Base-by-base conservation (phyloP, 108 stramenopile species). In the Phaeodactylum tricornutum region DNA sequence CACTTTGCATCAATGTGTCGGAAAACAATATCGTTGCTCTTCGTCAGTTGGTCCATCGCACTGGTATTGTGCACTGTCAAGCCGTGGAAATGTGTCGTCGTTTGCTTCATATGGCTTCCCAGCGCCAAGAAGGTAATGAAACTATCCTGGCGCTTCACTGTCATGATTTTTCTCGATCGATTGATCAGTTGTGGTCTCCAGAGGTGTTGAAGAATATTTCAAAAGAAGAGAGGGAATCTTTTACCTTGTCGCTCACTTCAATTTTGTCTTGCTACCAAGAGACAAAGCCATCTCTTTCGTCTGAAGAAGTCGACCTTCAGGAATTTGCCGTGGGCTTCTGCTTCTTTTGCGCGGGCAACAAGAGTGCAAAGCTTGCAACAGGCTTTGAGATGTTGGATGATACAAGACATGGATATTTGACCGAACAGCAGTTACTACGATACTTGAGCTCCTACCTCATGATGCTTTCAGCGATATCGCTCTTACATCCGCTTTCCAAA, bases 341-440 rank as follows among this genome's bases (percentile, higher is more conserved):
- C 15, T 73, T 92, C 47, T 65, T 94, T 20, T 87, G 83, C 44
- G 72, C 78, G 19, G 93, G 93, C 4, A 89, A 87, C 59, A 94
- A 94, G 59, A 84, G 83, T 50, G 47, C 79, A 29, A 85, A 79
- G 37, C 63, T 90, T 6, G 77, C 76, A 0, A 77, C 69, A 12
- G 84, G 81, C 7, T 90, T 79, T 61, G 79, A 84, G 24, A 35
- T 86, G 43, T 53, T 90, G n/a, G 79, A 83, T 52, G 67, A 67
- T 7, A 44, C 64, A 17, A 53, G 48, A 25, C 44, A 52, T 15
- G 68, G 66, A 14, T 72, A 72, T 17, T 48, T 93, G 27, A 77
- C 78, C 4, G 68, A 72, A 33, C 54, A 66, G 1, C 77, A 77
- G 30, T 59, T 93, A 15, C 52, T 64, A 39, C 75, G 75, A 22